phyloP scores from a whole-genome alignment of 768 basidiomycete genomes.

The Boletales sp. region DNA sequence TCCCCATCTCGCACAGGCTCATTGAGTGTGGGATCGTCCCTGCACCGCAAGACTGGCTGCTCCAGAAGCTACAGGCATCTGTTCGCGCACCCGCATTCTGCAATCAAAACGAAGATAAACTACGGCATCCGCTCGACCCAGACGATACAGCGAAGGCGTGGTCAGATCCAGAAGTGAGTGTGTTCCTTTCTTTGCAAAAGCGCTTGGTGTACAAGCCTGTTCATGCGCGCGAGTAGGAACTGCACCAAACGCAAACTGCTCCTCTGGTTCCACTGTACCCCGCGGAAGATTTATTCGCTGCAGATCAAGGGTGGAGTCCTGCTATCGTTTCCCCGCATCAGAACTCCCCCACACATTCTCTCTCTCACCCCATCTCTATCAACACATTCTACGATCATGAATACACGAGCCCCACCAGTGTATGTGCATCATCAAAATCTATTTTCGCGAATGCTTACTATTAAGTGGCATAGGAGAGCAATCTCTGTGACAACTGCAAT shows the following conservation, averaged over 20 bases:
- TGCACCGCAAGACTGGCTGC: constrained; percentile 4
- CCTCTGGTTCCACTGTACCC: background rate
- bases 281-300: background rate
- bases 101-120: background rate
- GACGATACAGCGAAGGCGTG: background rate
- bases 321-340: background rate
- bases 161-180: constrained; percentile 8
- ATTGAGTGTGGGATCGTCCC: constrained; percentile 20
- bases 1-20: constrained; percentile 25
- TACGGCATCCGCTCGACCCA: background rate
- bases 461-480: constrained; percentile 6
- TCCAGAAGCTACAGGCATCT: background rate
- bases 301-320: background rate
- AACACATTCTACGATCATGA: constrained; percentile 2
- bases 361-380: background rate
- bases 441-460: background rate
- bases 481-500: constrained; percentile 13
- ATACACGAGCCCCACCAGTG: constrained; percentile 8
- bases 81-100: background rate
- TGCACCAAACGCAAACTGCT: background rate
- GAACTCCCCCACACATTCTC: background rate
- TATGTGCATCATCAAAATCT: background rate
- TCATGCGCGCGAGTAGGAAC: constrained; percentile 1
- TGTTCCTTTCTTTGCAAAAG: background rate
- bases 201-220: background rate